Percentiles rank a stretch among this genome's conserved stretches.
phyloP scores from a whole-genome alignment of 345 rosid genomes.

The Rhodamnia argentea region DNA sequence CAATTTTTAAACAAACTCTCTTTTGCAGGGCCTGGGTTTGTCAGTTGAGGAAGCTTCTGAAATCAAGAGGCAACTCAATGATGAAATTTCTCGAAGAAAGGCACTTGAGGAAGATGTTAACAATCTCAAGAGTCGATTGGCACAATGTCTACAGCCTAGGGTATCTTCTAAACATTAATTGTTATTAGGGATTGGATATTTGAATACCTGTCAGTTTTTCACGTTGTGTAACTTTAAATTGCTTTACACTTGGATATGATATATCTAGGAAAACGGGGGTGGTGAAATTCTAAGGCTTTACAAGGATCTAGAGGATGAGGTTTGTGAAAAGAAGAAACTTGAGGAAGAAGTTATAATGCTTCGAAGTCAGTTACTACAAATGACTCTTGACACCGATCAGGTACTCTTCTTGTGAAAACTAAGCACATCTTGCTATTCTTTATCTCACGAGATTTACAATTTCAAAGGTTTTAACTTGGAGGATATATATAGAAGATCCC shows the following conservation, averaged over 20 bases:
- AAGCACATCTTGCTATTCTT: not conserved
- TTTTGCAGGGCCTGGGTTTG: conserved; percentile 3
- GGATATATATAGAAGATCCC: too few species aligned
- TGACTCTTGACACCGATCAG: conserved; percentile 94
- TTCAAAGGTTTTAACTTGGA: too few species aligned
- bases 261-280: conserved; percentile 49
- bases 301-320: conserved; percentile 75
- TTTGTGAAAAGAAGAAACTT: conserved; percentile 61
- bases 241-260: conserved; percentile 1
- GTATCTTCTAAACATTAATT: conserved; percentile 26
- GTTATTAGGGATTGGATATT: not conserved
- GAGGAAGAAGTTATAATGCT: conserved; percentile 69
- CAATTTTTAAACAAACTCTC: conserved; percentile 24
- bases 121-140: conserved; percentile 56
- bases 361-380: conserved; percentile 73
- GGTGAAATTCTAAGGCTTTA: conserved; percentile 63
- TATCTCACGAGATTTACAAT: not conserved
- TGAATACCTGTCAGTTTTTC: not conserved
- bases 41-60: conserved; percentile 36
- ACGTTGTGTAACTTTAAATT: not conserved
- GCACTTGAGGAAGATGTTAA: conserved; percentile 75
- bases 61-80: conserved; percentile 46
- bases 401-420: conserved; percentile 16
- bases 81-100: conserved; percentile 61
- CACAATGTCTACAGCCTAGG: conserved; percentile 42